phyloP scores from a whole-genome alignment of 2,329 filamentous ascomycete species.

The Emydomyces testavorans region DNA sequence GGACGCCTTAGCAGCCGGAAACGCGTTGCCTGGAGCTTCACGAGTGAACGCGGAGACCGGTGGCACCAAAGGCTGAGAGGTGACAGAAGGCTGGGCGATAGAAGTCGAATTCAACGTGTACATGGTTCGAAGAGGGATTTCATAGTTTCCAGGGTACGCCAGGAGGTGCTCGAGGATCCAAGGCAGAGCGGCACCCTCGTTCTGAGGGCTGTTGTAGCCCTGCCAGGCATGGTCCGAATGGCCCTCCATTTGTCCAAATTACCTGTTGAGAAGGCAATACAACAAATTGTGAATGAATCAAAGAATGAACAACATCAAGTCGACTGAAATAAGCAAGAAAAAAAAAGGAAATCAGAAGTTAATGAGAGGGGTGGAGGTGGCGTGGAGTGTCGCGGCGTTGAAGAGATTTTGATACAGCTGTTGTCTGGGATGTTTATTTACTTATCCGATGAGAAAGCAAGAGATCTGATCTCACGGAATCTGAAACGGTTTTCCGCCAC shows the following conservation, averaged over 20 bases:
- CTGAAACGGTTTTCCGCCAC: no score
- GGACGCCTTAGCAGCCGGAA: conserved; percentile 18
- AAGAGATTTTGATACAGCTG: conserved; percentile 1
- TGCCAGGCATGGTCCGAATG: conserved; percentile 1
- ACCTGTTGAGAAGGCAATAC: background rate
- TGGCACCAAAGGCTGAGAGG: conserved; percentile 22
- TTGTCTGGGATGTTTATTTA: conserved; percentile 9
- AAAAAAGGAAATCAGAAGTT: background rate
- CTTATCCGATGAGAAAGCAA: background rate
- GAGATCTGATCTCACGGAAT: no score
- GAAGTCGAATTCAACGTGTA: conserved; percentile 54
- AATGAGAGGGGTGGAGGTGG: background rate
- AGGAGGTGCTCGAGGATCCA: conserved; percentile 51
- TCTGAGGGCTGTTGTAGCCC: background rate
- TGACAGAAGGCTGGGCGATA: conserved; percentile 28
- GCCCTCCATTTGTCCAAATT: conserved; percentile 1
- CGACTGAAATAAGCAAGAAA: conserved; percentile 1
- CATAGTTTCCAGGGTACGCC: conserved; percentile 51
- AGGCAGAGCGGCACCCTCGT: conserved; percentile 34
- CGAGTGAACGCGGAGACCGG: conserved; percentile 25
- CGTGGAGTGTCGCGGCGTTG: background rate
- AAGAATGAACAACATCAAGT: conserved; percentile 11
- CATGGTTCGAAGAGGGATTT: conserved; percentile 56
- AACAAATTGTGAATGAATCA: background rate
- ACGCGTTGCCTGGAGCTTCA: conserved; percentile 26